Evolutionary conservation across 495 filamentous ascomycete genomes (phyloP).

Genomic region (Eremomyces bilateralis): DNA sequence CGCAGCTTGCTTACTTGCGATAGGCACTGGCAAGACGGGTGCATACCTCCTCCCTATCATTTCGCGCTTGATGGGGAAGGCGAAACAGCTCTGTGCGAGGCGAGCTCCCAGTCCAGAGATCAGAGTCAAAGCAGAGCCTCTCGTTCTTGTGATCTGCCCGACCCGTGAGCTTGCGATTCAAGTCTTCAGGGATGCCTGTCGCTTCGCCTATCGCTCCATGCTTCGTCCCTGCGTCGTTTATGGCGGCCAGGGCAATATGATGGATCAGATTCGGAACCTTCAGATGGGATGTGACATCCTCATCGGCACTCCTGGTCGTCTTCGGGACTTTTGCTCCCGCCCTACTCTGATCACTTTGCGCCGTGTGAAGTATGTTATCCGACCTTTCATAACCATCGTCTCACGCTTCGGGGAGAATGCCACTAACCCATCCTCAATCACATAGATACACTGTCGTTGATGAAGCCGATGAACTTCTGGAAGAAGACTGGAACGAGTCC

Average conservation of each 20-base stretch:
- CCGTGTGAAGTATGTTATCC: constrained; percentile 41
- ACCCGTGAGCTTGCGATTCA: constrained; percentile 79
- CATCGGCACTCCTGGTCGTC: constrained; percentile 68
- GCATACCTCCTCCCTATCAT: constrained; percentile 79
- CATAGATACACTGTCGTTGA: constrained; percentile 66
- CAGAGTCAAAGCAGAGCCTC: constrained; percentile 49
- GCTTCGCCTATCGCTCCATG: constrained; percentile 84
- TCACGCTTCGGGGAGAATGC: too few relatives aligned
- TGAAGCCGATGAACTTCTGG: constrained; percentile 83
- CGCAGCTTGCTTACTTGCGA: not conserved
- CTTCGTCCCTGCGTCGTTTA: constrained; percentile 82
- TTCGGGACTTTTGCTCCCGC: constrained; percentile 60
- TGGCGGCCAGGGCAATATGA: constrained; percentile 45
- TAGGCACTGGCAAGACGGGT: constrained; percentile 90
- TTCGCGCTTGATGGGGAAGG: constrained; percentile 85
- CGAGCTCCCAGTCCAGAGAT: constrained; percentile 25
- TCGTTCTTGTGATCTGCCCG: constrained; percentile 70
- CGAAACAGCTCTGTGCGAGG: constrained; percentile 59
- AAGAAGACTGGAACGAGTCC: constrained; percentile 49
- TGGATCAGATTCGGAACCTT: constrained; percentile 46
- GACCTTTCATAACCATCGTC: not conserved
- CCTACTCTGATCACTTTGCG: constrained; percentile 42
- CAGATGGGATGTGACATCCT: constrained; percentile 73
- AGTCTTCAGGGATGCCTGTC: constrained; percentile 82
- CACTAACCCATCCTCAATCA: constrained; percentile 4